Percentiles rank a stretch among this genome's conserved stretches.
phyloP scores from a whole-genome alignment of 2,329 filamentous ascomycete genomes.

The Nemania sp. region DNA sequence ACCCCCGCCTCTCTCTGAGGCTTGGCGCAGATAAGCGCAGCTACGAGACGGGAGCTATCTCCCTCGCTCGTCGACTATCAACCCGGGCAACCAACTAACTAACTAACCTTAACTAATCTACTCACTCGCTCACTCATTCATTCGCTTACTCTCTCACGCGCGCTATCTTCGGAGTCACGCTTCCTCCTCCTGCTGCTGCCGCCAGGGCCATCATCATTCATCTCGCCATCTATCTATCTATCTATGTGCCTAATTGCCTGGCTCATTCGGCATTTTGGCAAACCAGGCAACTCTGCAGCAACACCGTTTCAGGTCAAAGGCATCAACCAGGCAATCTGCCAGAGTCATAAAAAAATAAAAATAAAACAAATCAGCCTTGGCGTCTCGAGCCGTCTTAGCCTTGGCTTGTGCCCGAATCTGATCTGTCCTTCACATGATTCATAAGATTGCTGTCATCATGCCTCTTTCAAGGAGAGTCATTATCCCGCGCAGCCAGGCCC shows the following conservation, averaged over 20 bases:
- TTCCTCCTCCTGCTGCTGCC: not conserved
- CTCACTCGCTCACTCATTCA: not conserved
- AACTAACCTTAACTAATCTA: too few species aligned
- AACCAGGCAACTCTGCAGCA: conserved; percentile 6
- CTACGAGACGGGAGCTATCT: conserved; percentile 4
- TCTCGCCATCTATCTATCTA: not conserved
- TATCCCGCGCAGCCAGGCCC: conserved; percentile 30
- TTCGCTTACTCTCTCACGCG: not conserved
- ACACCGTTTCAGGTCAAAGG: conserved; percentile 2
- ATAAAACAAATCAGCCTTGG: conserved; percentile 10
- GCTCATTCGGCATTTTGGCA: conserved; percentile 4
- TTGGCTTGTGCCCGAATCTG: too few species aligned
- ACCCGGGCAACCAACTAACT: not conserved
- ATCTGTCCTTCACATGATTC: too few species aligned
- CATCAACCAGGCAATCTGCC: conserved; percentile 1
- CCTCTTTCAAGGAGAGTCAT: conserved; percentile 25
- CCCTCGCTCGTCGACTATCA: not conserved
- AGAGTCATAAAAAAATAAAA: not conserved
- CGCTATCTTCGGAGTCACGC: not conserved
- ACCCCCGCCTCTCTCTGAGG: conserved; percentile 3
- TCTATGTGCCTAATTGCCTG: not conserved
- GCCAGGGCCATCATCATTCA: not conserved
- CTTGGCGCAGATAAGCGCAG: not conserved
- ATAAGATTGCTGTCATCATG: conserved; percentile 25
- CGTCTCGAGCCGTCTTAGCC: too few species aligned